A percentile compares a stretch with the other conserved stretches of the same genome.
phyloP scores from a whole-genome alignment of 768 basidiomycete genomes.

The Termitomyces sp. region DNA sequence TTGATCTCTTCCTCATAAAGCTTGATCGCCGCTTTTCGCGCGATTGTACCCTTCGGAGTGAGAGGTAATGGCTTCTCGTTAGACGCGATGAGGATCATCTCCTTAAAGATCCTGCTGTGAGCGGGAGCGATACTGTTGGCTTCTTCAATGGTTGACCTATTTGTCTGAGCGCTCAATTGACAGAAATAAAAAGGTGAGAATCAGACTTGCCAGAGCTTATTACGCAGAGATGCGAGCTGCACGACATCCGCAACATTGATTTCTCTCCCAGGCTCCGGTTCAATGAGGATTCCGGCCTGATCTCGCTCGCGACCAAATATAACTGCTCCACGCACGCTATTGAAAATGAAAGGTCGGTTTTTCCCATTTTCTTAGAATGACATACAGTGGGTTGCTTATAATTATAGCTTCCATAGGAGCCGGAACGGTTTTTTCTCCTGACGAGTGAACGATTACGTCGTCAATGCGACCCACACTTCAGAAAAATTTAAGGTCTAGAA shows the following conservation, averaged over 20 bases:
- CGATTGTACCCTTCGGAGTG: slow-evolving; percentile 1
- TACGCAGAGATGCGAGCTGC: background rate
- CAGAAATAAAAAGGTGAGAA: too few species aligned
- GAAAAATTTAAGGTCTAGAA: background rate
- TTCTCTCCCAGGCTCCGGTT: slow-evolving; percentile 16
- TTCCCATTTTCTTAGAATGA: background rate
- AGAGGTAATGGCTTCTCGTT: slow-evolving; percentile 4
- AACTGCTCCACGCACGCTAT: background rate
- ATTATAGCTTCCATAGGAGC: slow-evolving; percentile 3
- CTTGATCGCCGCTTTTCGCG: background rate
- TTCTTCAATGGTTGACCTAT: slow-evolving; percentile 19
- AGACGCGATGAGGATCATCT: slow-evolving; percentile 12
- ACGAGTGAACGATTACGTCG: slow-evolving; percentile 24
- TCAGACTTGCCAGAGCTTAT: background rate
- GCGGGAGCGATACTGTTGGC: slow-evolving; percentile 33
- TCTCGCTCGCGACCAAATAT: slow-evolving; percentile 14
- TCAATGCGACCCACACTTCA: background rate
- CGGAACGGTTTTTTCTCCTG: background rate
- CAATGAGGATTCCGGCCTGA: slow-evolving; percentile 26
- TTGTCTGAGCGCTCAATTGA: background rate
- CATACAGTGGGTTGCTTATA: slow-evolving; percentile 14
- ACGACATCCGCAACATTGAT: slow-evolving; percentile 23
- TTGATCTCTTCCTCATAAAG: slow-evolving; percentile 1
- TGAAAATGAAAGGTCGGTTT: background rate
- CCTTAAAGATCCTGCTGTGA: slow-evolving; percentile 39